Evolutionary conservation across 352 stramenopile species (phyloP).

Genomic region (Phytopythium ostracodes): DNA sequence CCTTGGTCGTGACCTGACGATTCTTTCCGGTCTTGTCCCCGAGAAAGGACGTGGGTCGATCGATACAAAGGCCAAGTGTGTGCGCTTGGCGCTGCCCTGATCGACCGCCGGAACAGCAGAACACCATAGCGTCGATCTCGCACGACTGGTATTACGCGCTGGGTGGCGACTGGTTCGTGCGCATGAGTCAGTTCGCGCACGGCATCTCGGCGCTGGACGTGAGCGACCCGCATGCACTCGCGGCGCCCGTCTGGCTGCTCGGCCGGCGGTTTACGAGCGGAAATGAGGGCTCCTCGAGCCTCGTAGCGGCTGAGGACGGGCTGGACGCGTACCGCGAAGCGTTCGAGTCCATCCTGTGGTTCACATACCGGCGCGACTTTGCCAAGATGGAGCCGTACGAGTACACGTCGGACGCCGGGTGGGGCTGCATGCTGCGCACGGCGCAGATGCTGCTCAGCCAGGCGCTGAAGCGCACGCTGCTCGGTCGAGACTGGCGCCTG

Average conservation of each 20-base stretch:
- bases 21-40: too few species aligned
- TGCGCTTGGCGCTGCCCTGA: too few species aligned
- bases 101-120: background rate
- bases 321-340: conserved; percentile 45
- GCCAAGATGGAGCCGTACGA: conserved; percentile 84
- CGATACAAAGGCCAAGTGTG: too few species aligned
- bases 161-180: conserved; percentile 36
- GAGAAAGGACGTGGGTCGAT: too few species aligned
- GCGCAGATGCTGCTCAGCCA: conserved; percentile 94
- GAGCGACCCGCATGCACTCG: conserved; percentile 24
- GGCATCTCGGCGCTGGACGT: conserved; percentile 74
- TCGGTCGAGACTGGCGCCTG: conserved; percentile 49
- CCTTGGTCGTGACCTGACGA: too few species aligned
- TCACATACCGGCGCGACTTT: conserved; percentile 90
- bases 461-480: conserved; percentile 76
- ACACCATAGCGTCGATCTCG: background rate
- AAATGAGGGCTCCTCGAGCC: background rate
- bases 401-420: conserved; percentile 90
- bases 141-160: conserved; percentile 24
- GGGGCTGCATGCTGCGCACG: conserved; percentile 95
- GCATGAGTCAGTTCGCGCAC: conserved; percentile 82
- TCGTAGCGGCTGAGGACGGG: conserved; percentile 8
- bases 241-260: conserved; percentile 47
- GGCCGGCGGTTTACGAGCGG: conserved; percentile 21
- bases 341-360: conserved; percentile 81